Conservation (phyloP, 1,284 basidiomycete species). For the Ceraceosorus guamensis region DNA sequence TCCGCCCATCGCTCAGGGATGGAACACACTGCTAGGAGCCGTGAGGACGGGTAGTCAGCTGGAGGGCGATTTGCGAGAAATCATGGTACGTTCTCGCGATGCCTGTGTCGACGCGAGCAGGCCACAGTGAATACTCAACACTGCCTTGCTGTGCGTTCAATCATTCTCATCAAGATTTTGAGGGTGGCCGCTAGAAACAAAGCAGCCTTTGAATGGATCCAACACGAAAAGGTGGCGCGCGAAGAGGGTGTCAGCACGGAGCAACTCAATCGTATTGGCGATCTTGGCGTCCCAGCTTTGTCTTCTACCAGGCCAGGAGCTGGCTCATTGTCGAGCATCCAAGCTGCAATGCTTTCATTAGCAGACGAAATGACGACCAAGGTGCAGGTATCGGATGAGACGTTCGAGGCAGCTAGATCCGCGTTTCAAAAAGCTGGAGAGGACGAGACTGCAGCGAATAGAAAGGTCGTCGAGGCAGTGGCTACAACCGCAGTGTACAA, state of each 20-base stretch:
- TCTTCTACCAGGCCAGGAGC: constrained; percentile 3
- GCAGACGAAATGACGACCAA: constrained; percentile 49
- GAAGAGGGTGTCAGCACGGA: constrained; percentile 48
- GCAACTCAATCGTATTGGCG: constrained; percentile 49
- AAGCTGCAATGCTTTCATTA: constrained; percentile 47
- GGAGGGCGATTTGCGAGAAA: constrained; percentile 50
- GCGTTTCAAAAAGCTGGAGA: constrained; percentile 42
- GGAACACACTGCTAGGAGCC: constrained; percentile 51
- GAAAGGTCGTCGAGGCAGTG: constrained; percentile 49
- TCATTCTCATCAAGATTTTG: constrained; percentile 40
- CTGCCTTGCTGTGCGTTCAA: neutral
- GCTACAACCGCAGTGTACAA: constrained; percentile 51
- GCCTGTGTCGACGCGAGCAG: too few relatives aligned
- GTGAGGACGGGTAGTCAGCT: constrained; percentile 49
- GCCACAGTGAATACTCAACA: neutral
- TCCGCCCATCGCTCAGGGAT: constrained; percentile 45
- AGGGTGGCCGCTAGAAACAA: constrained; percentile 51
- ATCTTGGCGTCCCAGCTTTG: constrained; percentile 24
- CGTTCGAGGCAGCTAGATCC: constrained; percentile 23
- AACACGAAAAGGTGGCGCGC: constrained; percentile 48
- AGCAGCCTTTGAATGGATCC: constrained; percentile 52
- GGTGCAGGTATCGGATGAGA: constrained; percentile 40
- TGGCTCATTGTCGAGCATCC: constrained; percentile 19
- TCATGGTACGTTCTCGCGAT: constrained; percentile 40
- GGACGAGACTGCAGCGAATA: constrained; percentile 26